Percentiles rank a stretch among this genome's conserved stretches.
phyloP scores from a whole-genome alignment of 192 early-diverging fungal genomes.

The Coemansia reversa region DNA sequence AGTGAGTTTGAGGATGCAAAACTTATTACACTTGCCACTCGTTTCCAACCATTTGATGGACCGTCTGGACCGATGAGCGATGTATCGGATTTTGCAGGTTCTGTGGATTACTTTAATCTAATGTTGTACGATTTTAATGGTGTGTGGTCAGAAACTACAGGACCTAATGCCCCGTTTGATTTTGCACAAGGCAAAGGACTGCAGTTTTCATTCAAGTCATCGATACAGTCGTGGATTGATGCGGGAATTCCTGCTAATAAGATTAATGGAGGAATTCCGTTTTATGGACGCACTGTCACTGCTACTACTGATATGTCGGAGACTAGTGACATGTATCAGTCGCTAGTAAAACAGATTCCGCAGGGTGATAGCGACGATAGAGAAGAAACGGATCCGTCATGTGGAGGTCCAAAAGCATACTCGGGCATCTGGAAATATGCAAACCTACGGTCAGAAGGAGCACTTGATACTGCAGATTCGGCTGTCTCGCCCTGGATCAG shows the following conservation, averaged over 20 bases:
- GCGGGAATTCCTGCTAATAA: slow-evolving; percentile 62
- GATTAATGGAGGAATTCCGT: slow-evolving; percentile 60
- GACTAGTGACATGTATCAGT: slow-evolving; percentile 34
- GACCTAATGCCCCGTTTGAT: slow-evolving; percentile 63
- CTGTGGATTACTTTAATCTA: slow-evolving; percentile 65
- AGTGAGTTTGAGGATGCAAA: slow-evolving; percentile 45
- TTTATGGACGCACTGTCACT: slow-evolving; percentile 63
- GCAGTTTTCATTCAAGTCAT: slow-evolving; percentile 45
- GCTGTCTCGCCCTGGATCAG: slow-evolving; percentile 61
- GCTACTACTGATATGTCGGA: slow-evolving; percentile 27
- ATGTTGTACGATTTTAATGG: slow-evolving; percentile 72
- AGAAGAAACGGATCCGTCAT: slow-evolving; percentile 35
- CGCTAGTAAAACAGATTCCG: slow-evolving; percentile 43
- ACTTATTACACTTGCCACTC: slow-evolving; percentile 64
- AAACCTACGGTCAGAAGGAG: slow-evolving; percentile 61
- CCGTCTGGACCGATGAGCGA: slow-evolving; percentile 54
- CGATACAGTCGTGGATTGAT: slow-evolving; percentile 56
- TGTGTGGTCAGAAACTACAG: slow-evolving; percentile 60
- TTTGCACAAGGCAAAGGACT: slow-evolving; percentile 28
- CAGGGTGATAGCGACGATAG: slow-evolving; percentile 60
- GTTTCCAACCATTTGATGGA: slow-evolving; percentile 62
- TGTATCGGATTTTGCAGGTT: slow-evolving; percentile 58
- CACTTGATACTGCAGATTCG: slow-evolving; percentile 42
- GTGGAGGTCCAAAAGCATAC: slow-evolving; percentile 48
- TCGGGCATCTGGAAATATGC: slow-evolving; percentile 69